Percentiles rank a stretch among this genome's conserved stretches.
These are phyloP conservation scores for Globisporangium nodosum DNA, from an alignment of 352 stramenopile genomes.

Conservation along the genomic window DNA sequence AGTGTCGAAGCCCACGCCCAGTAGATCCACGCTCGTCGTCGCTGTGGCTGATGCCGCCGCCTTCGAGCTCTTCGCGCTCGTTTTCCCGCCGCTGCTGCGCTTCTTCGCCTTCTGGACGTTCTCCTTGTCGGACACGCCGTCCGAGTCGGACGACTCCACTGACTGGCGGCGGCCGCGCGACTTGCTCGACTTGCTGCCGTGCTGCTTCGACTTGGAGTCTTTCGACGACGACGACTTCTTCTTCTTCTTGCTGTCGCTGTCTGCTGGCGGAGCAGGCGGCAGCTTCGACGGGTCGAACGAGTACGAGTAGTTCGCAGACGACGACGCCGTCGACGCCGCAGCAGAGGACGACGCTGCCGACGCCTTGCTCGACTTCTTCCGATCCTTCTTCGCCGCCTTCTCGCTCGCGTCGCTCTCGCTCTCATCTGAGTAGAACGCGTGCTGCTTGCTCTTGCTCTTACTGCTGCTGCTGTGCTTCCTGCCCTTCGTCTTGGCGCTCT, in stretches of 20 bases:
- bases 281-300: constrained; percentile 50
- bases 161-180: constrained; percentile 24
- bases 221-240: constrained; percentile 3
- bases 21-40: constrained; percentile 33
- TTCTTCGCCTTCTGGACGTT: constrained; percentile 17
- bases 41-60: constrained; percentile 8
- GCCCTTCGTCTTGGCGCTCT: constrained; percentile 19
- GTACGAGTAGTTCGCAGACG: constrained; percentile 29
- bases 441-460: constrained; percentile 22
- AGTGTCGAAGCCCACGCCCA: constrained; percentile 41
- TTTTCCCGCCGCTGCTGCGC: constrained; percentile 12
- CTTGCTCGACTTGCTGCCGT: constrained; percentile 15
- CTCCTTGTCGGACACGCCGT: constrained; percentile 33
- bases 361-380: constrained; percentile 8
- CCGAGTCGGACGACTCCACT: constrained; percentile 27
- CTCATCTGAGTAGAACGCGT: constrained; percentile 21
- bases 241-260: constrained; percentile 14
- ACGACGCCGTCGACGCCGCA: constrained; percentile 5
- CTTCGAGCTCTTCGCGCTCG: constrained; percentile 10
- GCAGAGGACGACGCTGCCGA: constrained; percentile 5
- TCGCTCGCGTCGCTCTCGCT: constrained; percentile 1
- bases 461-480: constrained; percentile 26
- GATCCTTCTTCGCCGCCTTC: constrained; percentile 7
- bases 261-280: constrained; percentile 20
- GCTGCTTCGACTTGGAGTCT: not conserved